Conservation (phyloP, 352 stramenopile species). For the Blastocystis sp. region DNA sequence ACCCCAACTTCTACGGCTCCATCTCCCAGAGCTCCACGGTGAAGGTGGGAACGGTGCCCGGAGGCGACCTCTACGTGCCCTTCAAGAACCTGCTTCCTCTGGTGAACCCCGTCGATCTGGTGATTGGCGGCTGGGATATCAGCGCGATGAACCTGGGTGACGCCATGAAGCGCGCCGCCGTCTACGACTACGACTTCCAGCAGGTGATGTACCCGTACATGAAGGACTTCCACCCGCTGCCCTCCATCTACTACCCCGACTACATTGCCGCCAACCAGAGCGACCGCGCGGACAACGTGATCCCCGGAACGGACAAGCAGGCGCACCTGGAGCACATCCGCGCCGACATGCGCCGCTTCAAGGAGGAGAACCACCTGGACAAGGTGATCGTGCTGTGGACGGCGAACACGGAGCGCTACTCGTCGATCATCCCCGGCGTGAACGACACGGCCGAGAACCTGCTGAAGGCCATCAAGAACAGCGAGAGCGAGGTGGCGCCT, state of each 20-base stretch:
- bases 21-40: slow-evolving; percentile 93
- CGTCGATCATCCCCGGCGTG: slow-evolving; percentile 90
- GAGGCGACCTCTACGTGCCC: slow-evolving; percentile 91
- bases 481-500: slow-evolving; percentile 86
- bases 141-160: slow-evolving; percentile 90
- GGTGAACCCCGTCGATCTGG: slow-evolving; percentile 93
- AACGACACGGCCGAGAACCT: slow-evolving; percentile 97
- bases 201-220: slow-evolving; percentile 91
- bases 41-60: slow-evolving; percentile 84
- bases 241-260: slow-evolving; percentile 96
- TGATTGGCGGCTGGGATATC: slow-evolving; percentile 98
- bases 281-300: slow-evolving; percentile 93
- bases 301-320: slow-evolving; percentile 91
- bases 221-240: slow-evolving; percentile 90
- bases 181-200: slow-evolving; percentile 94
- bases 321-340: slow-evolving; percentile 77
- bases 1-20: slow-evolving; percentile 95
- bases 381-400: slow-evolving; percentile 98
- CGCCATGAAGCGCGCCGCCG: slow-evolving; percentile 88
- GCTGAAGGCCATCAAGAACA: slow-evolving; percentile 88
- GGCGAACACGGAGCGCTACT: slow-evolving; percentile 98
- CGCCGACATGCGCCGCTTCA: slow-evolving; percentile 92
- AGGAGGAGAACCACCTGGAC: slow-evolving; percentile 86
- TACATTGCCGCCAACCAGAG: slow-evolving; percentile 99
- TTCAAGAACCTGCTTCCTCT: slow-evolving; percentile 95